Evolutionary conservation across 1,284 basidiomycete genomes (phyloP), one percentile per base, ranked within the genome.

Genomic region (Psilocybe mexicana): DNA sequence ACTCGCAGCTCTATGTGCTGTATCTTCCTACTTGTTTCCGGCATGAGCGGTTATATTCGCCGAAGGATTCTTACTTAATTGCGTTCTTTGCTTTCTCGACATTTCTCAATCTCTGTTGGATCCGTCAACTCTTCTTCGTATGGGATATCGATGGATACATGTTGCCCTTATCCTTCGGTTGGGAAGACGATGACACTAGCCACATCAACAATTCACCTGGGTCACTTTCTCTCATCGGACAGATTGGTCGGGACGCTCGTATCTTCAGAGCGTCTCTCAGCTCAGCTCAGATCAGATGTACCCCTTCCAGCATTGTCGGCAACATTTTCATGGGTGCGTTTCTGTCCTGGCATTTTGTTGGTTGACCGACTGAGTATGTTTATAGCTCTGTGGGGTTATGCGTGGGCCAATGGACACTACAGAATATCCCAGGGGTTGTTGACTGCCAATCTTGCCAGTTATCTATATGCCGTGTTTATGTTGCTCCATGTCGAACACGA

Each of bases 381-480:
- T 45, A 23, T 36, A 69, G 68, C 59, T 43, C 47, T 57, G 1
- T 69, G 66, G 65, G 58, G 61, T 11, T n/a, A 65, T 28, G 60
- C 63, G 11, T 69, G 62, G 62, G 5, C 61, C 10, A 30, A 60
- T 24, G 64, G 55, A 28, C 51, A 58, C 42, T 60, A 65, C 50
- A 55, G 64, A 14, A 14, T 63, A 8, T 68, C 70, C 24, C 70
- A 71, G 43, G 24, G 70, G 12, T 55, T 68, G 24, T 53, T 67
- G 23, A 51, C 64, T 12, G 52, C 61, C 51, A 68, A 68, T 49
- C 50, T 68, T 3, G 61, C 60, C 8, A 59, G 58, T 52, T 68
- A 74, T 12, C 60, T 72, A 35, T 71, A 69, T 58, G 64, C 66
- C 18, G 58, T 72, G 43, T 71, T 69, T 48, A 55, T 64, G 30